Conservation (phyloP, 352 stramenopile species). For the Blastocystis sp. region DNA sequence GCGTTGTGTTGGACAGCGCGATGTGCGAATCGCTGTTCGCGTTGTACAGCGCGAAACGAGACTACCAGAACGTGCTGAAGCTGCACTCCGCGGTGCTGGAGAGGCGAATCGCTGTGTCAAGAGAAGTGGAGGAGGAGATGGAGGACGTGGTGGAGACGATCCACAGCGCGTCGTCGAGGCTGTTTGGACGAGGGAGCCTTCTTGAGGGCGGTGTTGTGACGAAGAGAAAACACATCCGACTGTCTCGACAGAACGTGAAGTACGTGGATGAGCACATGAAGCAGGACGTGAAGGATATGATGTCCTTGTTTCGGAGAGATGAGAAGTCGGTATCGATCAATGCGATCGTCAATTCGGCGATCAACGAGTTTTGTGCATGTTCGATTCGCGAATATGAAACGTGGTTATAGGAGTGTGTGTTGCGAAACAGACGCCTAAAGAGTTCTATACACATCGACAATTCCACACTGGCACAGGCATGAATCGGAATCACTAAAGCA, state of each 20-base stretch:
- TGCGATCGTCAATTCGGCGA: conserved; percentile 28
- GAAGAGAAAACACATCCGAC: not conserved
- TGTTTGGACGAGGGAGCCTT: not conserved
- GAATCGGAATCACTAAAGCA: not conserved
- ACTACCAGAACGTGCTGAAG: not conserved
- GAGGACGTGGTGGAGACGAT: not conserved
- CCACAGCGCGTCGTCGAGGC: not conserved
- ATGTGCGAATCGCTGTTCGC: not conserved
- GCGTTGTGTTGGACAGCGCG: not conserved
- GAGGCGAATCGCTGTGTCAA: not conserved
- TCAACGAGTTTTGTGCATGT: conserved; percentile 17
- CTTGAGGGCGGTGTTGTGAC: not conserved
- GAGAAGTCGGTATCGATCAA: conserved; percentile 6
- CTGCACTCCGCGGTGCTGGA: not conserved
- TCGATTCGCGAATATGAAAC: conserved; percentile 30
- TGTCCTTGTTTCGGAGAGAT: conserved; percentile 45
- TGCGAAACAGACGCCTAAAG: not conserved
- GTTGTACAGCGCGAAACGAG: conserved; percentile 18
- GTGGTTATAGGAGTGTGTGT: conserved; percentile 35
- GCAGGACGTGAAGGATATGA: not conserved
- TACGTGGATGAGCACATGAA: conserved; percentile 12
- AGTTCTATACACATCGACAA: not conserved
- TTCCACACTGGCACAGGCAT: not conserved
- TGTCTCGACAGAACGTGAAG: conserved; percentile 32
- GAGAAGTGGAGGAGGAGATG: not conserved